Evolutionary conservation across 1,284 basidiomycete genomes (phyloP).

Genomic region (Puccinia novopanici): DNA sequence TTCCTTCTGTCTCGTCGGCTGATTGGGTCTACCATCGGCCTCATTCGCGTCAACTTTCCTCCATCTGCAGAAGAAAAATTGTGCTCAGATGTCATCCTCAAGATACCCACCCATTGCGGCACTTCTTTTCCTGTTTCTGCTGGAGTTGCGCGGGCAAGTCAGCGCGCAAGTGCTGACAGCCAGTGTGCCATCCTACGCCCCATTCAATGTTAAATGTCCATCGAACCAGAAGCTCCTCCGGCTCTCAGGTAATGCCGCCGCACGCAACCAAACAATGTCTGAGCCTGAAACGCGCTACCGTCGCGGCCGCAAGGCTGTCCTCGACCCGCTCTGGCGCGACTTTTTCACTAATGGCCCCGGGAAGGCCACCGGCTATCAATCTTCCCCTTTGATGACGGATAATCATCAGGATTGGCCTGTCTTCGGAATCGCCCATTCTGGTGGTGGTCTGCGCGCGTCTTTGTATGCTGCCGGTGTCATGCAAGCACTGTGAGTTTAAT

Average conservation of each 20-base stretch:
- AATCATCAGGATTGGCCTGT: constrained; percentile 18
- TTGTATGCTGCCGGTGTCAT: constrained; percentile 39
- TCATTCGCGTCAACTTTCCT: too few species aligned
- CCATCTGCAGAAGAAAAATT: too few species aligned
- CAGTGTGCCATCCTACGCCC: constrained; percentile 30
- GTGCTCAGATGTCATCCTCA: not conserved
- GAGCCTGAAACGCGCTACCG: not conserved
- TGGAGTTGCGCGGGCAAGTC: not conserved
- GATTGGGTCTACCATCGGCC: not conserved
- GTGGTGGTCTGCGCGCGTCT: constrained; percentile 32
- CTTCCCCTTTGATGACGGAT: not conserved
- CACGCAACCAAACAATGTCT: constrained; percentile 26
- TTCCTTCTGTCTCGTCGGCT: too few species aligned
- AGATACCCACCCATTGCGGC: not conserved
- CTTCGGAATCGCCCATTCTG: constrained; percentile 34
- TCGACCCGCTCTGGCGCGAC: constrained; percentile 10
- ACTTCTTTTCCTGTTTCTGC: not conserved
- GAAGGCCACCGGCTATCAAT: constrained; percentile 21
- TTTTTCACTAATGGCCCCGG: constrained; percentile 35
- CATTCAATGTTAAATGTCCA: constrained; percentile 25
- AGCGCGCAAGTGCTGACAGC: constrained; percentile 1
- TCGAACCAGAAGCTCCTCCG: not conserved
- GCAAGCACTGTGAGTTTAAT: constrained; percentile 40
- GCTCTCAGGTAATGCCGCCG: constrained; percentile 11
- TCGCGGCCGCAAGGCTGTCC: not conserved